Evolutionary conservation across 495 filamentous ascomycete genomes (phyloP), one percentile per base, ranked within the genome.

Genomic region (Articulospora tetracladia): DNA sequence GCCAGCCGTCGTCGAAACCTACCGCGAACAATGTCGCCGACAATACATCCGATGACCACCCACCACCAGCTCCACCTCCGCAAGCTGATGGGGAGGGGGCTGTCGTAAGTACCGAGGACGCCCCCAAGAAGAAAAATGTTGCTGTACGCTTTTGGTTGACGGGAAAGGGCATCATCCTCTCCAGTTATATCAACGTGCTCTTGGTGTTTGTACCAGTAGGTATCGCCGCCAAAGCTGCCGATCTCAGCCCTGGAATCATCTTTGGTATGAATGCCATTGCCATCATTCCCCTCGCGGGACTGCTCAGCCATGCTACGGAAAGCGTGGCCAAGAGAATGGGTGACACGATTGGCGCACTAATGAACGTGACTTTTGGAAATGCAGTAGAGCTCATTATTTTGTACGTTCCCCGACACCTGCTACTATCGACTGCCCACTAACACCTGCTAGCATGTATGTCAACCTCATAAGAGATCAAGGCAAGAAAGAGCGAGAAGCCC

Each of bases 371-470:
- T 22, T 94, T 94, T 73, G 91, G 91, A 56, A 95, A 95, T 71
- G 90, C 91, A 23, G 91, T 95, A 1, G 91, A 95, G 74, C 73
- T 95, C 66, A 94, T 94, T 71, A 92, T 94, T 64, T 94, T 92
- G 81, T 84, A 69, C 66, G 79, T 64, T 19, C 15, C 17, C 49
- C 15, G 15, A 20, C 20, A 20, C 30, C 17, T 25, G 22, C 44
- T 12, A 15, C 19, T 32, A 15, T 3, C 27, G 10, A 1, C 27
- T 0, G 32, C 13, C 20, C 24, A 53, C 66, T 74, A 66, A 76
- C 52, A 26, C n/a, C 39, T 51, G 19, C 15, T 52, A 75, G 73
- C 67, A 75, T 75, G 73, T 75, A 75, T 73, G 73, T 75, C 66
- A 62, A 66, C 66, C 61, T 69, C 57, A 60, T 30, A 48, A 65